A percentile compares a stretch with the other conserved stretches of the same genome.
These are phyloP conservation scores for Coemansia sp. DNA, from an alignment of 192 early-diverging fungal genomes.

Conservation along the genomic window DNA sequence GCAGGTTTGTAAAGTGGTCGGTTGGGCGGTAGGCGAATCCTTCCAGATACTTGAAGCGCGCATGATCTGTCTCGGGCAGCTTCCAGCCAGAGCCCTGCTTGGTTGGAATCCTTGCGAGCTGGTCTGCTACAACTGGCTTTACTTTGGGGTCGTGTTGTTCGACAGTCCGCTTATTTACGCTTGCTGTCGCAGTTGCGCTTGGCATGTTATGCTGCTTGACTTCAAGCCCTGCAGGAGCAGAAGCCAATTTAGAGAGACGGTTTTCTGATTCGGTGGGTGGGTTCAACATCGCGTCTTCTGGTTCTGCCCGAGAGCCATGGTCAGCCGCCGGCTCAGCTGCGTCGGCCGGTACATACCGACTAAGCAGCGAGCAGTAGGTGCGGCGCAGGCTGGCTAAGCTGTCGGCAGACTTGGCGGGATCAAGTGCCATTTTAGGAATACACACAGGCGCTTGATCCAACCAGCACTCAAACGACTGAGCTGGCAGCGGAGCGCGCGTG, in stretches of 20 bases:
- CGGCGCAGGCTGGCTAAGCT: constrained; percentile 23
- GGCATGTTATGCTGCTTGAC: too few species aligned
- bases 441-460: constrained; percentile 49
- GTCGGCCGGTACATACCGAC: background rate
- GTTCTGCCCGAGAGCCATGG: too few species aligned
- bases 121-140: background rate
- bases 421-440: constrained; percentile 34
- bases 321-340: background rate
- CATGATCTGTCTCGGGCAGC: constrained; percentile 15
- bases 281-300: too few species aligned
- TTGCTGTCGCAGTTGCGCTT: too few species aligned
- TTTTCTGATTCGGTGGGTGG: too few species aligned
- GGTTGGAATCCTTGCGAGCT: background rate
- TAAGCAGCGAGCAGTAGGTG: background rate
- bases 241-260: too few species aligned
- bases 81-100: background rate
- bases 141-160: background rate
- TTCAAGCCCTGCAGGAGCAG: too few species aligned
- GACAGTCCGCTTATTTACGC: too few species aligned
- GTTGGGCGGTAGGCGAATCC: constrained; percentile 61
- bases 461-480: constrained; percentile 63
- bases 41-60: constrained; percentile 62
- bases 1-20: constrained; percentile 66
- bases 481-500: constrained; percentile 61
- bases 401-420: constrained; percentile 23